These are phyloP conservation scores for Neurospora tetraspora DNA, from an alignment of 495 filamentous ascomycete genomes.

Conservation along the genomic window DNA sequence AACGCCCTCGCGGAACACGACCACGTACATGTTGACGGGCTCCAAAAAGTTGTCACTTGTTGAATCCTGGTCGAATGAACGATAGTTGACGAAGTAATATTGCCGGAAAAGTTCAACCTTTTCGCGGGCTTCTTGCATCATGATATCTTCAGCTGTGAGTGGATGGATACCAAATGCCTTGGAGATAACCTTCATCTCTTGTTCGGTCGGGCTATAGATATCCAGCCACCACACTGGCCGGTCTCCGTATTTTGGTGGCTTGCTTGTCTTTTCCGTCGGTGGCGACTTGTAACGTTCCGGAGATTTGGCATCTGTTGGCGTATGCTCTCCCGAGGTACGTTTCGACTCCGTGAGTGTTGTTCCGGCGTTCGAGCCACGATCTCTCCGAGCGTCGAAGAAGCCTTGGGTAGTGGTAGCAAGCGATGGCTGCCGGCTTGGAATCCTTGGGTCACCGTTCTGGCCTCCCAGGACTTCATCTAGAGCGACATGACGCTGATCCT, in stretches of 20 bases:
- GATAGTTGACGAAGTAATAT: constrained; percentile 98
- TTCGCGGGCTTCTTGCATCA: constrained; percentile 92
- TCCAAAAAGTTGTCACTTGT: constrained; percentile 82
- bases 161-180: constrained; percentile 94
- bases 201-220: constrained; percentile 77
- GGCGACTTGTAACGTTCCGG: constrained; percentile 18
- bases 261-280: constrained; percentile 14
- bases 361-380: constrained; percentile 3
- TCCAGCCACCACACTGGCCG: constrained; percentile 96
- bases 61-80: constrained; percentile 89
- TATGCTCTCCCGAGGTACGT: constrained; percentile 6
- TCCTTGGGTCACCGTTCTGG: constrained; percentile 17
- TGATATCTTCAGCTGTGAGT: constrained; percentile 89
- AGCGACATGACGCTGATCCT: constrained; percentile 17
- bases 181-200: constrained; percentile 83
- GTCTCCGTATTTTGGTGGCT: constrained; percentile 67
- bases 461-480: constrained; percentile 15
- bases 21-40: constrained; percentile 94
- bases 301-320: constrained; percentile 13
- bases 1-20: constrained; percentile 92
- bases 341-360: constrained; percentile 7
- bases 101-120: constrained; percentile 96
- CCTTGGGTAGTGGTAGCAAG: constrained; percentile 17
- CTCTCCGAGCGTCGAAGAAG: constrained; percentile 10
- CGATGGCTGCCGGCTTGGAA: constrained; percentile 28